These are phyloP conservation scores for Leishmania arabica DNA, from an alignment of 208 protist species.

Conservation along the genomic window DNA sequence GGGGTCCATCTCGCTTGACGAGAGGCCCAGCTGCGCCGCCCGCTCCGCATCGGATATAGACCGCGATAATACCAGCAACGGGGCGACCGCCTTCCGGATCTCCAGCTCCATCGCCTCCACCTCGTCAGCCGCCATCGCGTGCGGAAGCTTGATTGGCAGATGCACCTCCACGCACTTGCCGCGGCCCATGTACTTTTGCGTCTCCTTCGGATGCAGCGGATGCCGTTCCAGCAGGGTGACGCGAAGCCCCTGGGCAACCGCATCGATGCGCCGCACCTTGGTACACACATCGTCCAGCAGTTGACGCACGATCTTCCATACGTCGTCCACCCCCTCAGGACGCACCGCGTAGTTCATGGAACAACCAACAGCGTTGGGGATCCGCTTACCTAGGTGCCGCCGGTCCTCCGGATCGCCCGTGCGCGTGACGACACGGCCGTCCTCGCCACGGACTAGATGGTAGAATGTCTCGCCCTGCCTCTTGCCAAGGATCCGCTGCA, in stretches of 20 bases:
- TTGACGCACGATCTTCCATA: constrained; percentile 66
- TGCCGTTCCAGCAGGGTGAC: constrained; percentile 84
- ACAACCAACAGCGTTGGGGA: constrained; percentile 67
- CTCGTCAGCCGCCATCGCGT: constrained; percentile 39
- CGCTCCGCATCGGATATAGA: constrained; percentile 50
- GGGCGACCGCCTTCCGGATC: constrained; percentile 37
- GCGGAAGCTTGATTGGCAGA: constrained; percentile 59
- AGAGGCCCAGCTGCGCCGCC: constrained; percentile 50
- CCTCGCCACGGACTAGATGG: constrained; percentile 66
- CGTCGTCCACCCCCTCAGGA: constrained; percentile 52
- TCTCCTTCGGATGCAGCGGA: constrained; percentile 73
- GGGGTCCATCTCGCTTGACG: constrained; percentile 7
- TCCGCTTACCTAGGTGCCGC: constrained; percentile 51
- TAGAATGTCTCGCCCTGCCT: constrained; percentile 78
- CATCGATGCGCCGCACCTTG: constrained; percentile 65
- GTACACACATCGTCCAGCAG: constrained; percentile 70
- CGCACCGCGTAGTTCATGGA: constrained; percentile 92
- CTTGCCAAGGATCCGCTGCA: constrained; percentile 64
- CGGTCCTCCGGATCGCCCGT: constrained; percentile 82
- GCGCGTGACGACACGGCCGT: constrained; percentile 68
- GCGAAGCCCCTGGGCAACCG: constrained; percentile 43
- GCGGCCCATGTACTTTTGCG: constrained; percentile 87
- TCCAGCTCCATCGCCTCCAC: constrained; percentile 46
- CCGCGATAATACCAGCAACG: constrained; percentile 58
- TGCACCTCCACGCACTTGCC: constrained; percentile 84